Conservation (phyloP, 805 yeast species). For the Middelhovenomyces tepae region DNA sequence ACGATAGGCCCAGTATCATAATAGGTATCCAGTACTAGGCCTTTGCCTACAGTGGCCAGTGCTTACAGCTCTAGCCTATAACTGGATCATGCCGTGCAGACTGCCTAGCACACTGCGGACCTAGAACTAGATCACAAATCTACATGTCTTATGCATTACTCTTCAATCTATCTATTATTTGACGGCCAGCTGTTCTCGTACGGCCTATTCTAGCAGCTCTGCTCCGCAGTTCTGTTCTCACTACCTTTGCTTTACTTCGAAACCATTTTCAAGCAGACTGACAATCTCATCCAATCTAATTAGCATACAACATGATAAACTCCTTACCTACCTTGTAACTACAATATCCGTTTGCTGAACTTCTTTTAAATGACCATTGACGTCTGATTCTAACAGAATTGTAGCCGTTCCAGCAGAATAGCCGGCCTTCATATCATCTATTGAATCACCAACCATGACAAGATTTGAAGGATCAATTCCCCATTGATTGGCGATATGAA, state of each 20-base stretch:
- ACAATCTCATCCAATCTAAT: constrained; percentile 32
- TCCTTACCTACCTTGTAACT: constrained; percentile 21
- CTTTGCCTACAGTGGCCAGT: no score
- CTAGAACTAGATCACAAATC: no score
- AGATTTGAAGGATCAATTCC: constrained; percentile 36
- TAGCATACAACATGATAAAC: constrained; percentile 1
- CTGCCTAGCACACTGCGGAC: no score
- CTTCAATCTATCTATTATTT: no score
- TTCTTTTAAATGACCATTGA: constrained; percentile 37
- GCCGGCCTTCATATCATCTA: constrained; percentile 62
- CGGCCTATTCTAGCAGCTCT: no score
- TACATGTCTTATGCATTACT: no score
- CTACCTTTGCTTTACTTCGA: constrained; percentile 17
- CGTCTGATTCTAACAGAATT: constrained; percentile 43
- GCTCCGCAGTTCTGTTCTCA: no score
- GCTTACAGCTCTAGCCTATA: no score
- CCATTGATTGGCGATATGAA: constrained; percentile 47
- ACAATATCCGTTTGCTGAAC: constrained; percentile 30
- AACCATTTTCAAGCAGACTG: constrained; percentile 30
- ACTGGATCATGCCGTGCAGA: no score
- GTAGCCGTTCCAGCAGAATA: constrained; percentile 53
- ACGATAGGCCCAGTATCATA: no score
- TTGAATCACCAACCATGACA: constrained; percentile 67
- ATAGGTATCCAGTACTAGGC: no score
- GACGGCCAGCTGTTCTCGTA: no score